Percentiles rank a stretch among this genome's conserved stretches.
These are phyloP conservation scores for Pseudozyma hubeiensis DNA, from an alignment of 1,284 basidiomycete genomes.

Conservation along the genomic window DNA sequence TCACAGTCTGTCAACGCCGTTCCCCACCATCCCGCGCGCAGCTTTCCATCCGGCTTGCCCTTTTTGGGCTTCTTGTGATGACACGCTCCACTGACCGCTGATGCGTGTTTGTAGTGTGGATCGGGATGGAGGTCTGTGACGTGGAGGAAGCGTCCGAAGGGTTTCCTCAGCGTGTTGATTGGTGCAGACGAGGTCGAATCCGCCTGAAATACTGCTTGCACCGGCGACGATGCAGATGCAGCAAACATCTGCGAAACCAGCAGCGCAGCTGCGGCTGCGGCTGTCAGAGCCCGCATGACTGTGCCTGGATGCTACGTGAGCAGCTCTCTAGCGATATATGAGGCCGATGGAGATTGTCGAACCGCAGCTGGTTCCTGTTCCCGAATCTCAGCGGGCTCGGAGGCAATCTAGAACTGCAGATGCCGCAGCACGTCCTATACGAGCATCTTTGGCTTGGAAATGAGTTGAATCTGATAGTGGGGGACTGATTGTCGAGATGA, in stretches of 20 bases:
- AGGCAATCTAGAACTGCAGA: not conserved
- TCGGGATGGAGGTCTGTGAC: constrained; percentile 87
- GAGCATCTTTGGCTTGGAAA: not conserved
- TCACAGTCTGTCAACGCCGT: constrained; percentile 80
- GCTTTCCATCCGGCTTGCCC: constrained; percentile 47
- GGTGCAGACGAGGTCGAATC: not conserved
- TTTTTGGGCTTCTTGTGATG: constrained; percentile 59
- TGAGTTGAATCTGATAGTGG: not conserved
- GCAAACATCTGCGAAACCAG: constrained; percentile 9
- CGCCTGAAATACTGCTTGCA: constrained; percentile 20
- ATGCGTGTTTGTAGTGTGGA: constrained; percentile 74
- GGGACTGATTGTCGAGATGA: not conserved
- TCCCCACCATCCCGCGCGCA: constrained; percentile 68
- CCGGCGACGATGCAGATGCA: constrained; percentile 1
- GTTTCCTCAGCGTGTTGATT: constrained; percentile 15
- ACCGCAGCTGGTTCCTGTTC: no score
- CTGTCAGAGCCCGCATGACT: constrained; percentile 6
- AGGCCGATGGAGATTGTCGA: no score
- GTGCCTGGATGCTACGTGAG: no score
- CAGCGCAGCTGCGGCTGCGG: constrained; percentile 14
- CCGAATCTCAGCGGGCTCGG: no score
- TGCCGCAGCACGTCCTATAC: constrained; percentile 1
- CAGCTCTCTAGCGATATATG: no score
- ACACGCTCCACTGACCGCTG: constrained; percentile 55
- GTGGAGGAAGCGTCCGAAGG: constrained; percentile 78